A percentile compares a stretch with the other conserved stretches of the same genome.
Evolutionary conservation across 306 rosid genomes (phyloP).

Genomic region (Arachis hypogaea): DNA sequence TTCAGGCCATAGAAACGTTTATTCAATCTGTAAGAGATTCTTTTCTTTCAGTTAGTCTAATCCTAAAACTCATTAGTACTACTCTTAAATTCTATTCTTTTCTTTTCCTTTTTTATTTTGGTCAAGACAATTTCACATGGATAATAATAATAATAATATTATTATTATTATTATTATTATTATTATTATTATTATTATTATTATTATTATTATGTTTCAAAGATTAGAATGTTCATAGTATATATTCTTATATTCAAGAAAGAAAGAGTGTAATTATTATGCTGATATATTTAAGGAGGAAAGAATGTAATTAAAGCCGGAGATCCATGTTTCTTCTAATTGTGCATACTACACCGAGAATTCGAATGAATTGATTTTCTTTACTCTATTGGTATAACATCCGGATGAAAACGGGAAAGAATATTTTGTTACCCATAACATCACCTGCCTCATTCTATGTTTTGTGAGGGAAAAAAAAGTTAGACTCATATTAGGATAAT

Average conservation of each 20-base stretch:
- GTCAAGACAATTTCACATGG: not conserved
- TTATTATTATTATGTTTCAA: not conserved
- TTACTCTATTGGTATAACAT: not conserved
- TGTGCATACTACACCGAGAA: not conserved
- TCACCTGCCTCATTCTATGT: not conserved
- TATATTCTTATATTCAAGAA: constrained; percentile 12
- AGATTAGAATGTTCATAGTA: constrained; percentile 2
- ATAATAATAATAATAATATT: not conserved
- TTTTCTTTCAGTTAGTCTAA: not conserved
- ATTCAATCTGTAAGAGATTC: constrained; percentile 48
- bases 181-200: no score
- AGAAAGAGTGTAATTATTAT: constrained; percentile 8
- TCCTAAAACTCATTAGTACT: not conserved
- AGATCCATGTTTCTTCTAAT: constrained; percentile 2
- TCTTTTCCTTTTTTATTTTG: not conserved
- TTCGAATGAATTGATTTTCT: not conserved
- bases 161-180: no score
- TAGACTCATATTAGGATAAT: not conserved
- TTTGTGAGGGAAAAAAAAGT: not conserved
- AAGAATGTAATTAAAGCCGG: constrained; percentile 11
- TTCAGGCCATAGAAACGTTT: constrained; percentile 42
- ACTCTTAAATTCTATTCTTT: no score
- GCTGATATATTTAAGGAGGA: no score
- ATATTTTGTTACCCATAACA: not conserved
- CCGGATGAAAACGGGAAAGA: not conserved